A percentile compares a stretch with the other conserved stretches of the same genome.
phyloP scores from a whole-genome alignment of 352 stramenopile species.

The Phytophthora pinifolia region DNA sequence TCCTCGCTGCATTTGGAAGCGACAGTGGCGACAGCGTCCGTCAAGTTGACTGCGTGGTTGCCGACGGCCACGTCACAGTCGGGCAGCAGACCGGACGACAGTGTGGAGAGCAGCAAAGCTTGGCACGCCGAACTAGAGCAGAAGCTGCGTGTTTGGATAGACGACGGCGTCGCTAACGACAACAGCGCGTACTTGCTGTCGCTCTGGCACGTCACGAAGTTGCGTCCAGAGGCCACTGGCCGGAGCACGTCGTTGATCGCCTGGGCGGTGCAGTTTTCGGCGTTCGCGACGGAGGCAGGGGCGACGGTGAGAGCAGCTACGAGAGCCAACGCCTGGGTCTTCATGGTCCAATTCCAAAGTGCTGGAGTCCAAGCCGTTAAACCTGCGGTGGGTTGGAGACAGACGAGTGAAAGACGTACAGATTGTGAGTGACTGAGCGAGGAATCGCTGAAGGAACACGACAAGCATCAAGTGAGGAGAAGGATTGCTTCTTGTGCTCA shows the following conservation, averaged over 20 bases:
- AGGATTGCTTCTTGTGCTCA: too few species aligned
- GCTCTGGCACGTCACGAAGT: background rate
- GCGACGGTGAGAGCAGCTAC: background rate
- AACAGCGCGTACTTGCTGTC: slow-evolving; percentile 9
- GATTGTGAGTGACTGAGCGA: too few species aligned
- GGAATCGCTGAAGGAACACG: background rate
- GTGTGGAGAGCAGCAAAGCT: slow-evolving; percentile 2
- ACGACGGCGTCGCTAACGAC: slow-evolving; percentile 1
- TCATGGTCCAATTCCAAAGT: background rate
- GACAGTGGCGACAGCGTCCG: slow-evolving; percentile 1
- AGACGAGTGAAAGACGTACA: too few species aligned
- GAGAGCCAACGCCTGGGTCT: background rate
- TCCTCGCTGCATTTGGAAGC: background rate
- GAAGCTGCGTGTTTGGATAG: background rate
- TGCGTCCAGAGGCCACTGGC: background rate
- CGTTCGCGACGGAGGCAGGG: background rate
- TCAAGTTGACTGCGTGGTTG: background rate
- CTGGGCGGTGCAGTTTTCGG: slow-evolving; percentile 4
- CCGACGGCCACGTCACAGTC: slow-evolving; percentile 1
- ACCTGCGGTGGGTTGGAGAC: too few species aligned
- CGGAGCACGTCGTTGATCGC: slow-evolving; percentile 1
- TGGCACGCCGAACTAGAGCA: slow-evolving; percentile 11
- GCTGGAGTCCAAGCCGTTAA: too few species aligned
- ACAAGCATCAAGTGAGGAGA: background rate
- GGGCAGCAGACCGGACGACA: background rate